Evolutionary conservation across 176 grass and related monocot genomes (phyloP).

Genomic region (Aegilops bicornis): DNA sequence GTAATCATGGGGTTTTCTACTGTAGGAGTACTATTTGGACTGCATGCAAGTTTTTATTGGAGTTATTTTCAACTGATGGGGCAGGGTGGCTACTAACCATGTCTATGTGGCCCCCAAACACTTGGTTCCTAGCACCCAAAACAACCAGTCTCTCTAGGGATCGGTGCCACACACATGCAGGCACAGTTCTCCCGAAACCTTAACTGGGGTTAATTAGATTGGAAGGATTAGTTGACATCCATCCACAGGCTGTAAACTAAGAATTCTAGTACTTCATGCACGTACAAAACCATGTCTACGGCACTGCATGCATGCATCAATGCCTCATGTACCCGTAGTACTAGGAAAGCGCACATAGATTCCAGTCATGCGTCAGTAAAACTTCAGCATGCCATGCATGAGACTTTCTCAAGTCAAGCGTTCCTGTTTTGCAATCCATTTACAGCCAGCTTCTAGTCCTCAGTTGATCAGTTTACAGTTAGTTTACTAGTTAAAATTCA

Average conservation of each 20-base stretch:
- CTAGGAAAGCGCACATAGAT: neutral
- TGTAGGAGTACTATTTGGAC: neutral
- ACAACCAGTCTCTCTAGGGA: conserved; percentile 45
- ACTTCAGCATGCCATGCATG: neutral
- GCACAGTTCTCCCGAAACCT: conserved; percentile 43
- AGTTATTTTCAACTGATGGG: neutral
- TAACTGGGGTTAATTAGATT: conserved; percentile 42
- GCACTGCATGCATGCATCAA: neutral
- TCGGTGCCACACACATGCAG: conserved; percentile 43
- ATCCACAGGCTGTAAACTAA: conserved; percentile 18
- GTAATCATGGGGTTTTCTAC: neutral
- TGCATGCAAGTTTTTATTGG: neutral
- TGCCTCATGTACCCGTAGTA: neutral
- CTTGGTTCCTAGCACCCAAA: conserved; percentile 33
- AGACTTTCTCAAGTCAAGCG: neutral
- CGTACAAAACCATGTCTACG: neutral
- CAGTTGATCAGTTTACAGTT: neutral
- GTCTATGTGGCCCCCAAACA: conserved; percentile 32
- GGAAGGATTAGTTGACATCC: conserved; percentile 61
- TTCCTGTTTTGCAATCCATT: too few relatives aligned
- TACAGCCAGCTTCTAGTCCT: neutral
- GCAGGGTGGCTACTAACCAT: neutral
- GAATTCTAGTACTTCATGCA: conserved; percentile 11
- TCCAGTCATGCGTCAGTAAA: neutral
- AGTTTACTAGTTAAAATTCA: neutral